These are phyloP conservation scores for Sporothrix inflata DNA, from an alignment of 2,329 filamentous ascomycete genomes.

Conservation along the genomic window DNA sequence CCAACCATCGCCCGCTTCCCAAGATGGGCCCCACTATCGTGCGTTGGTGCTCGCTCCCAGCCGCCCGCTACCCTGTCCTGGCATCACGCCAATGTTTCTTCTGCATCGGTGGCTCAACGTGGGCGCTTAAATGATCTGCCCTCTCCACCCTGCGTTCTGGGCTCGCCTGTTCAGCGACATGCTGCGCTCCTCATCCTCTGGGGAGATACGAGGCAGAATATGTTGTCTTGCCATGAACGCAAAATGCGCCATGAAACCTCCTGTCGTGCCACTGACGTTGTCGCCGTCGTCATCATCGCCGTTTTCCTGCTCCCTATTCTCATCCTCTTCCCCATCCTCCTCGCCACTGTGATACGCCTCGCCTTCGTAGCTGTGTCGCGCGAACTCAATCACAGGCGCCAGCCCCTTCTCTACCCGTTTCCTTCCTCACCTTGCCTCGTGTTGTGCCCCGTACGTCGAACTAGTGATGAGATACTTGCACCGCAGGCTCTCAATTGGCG, in stretches of 20 bases:
- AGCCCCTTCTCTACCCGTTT: no score
- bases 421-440: no score
- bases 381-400: no score
- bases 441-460: no score
- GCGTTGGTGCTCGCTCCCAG: neutral
- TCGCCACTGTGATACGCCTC: no score
- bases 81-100: neutral
- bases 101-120: neutral
- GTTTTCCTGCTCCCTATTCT: neutral
- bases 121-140: conserved; percentile 16
- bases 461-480: no score
- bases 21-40: neutral
- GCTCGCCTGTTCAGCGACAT: neutral
- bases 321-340: neutral
- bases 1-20: neutral
- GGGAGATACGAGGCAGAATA: neutral
- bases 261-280: neutral
- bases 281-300: neutral
- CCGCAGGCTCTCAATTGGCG: neutral
- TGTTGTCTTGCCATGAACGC: no score
- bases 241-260: no score
- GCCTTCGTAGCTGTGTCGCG: no score
- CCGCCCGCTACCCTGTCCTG: neutral
- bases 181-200: no score
- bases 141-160: neutral